Percentiles rank a stretch among this genome's conserved stretches.
Evolutionary conservation across 306 rosid species (phyloP).

Genomic region (Ceratonia siliqua): DNA sequence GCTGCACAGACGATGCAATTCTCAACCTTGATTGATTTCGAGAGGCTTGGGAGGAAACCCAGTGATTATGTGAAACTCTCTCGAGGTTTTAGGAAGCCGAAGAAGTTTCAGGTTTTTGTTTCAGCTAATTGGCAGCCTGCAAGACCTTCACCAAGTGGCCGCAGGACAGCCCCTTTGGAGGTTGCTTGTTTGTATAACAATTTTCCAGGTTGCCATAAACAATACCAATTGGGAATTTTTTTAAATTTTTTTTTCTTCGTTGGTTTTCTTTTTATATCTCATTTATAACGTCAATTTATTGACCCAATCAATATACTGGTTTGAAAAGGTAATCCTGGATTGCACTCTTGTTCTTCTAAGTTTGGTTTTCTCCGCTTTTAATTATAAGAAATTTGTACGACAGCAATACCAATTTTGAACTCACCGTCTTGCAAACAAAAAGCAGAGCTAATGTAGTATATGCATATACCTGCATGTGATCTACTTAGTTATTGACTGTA

Average conservation of each 20-base stretch:
- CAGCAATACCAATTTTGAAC: not conserved
- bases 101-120: constrained; percentile 44
- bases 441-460: not conserved
- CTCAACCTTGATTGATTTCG: constrained; percentile 41
- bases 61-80: constrained; percentile 39
- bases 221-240: not conserved
- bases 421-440: not conserved
- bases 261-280: not conserved
- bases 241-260: not conserved
- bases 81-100: constrained; percentile 33
- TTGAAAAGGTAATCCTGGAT: not conserved
- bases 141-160: constrained; percentile 26
- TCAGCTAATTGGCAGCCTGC: constrained; percentile 36
- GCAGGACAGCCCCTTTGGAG: constrained; percentile 34
- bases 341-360: not conserved
- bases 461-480: not conserved
- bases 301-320: not conserved
- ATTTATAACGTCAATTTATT: not conserved
- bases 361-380: not conserved
- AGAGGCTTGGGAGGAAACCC: constrained; percentile 39
- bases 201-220: constrained; percentile 53
- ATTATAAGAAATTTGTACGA: not conserved
- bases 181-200: constrained; percentile 50
- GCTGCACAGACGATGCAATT: constrained; percentile 42
- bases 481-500: not conserved